Evolutionary conservation across 2,329 filamentous ascomycete genomes (phyloP).

Genomic region (Aspergillus sp.): DNA sequence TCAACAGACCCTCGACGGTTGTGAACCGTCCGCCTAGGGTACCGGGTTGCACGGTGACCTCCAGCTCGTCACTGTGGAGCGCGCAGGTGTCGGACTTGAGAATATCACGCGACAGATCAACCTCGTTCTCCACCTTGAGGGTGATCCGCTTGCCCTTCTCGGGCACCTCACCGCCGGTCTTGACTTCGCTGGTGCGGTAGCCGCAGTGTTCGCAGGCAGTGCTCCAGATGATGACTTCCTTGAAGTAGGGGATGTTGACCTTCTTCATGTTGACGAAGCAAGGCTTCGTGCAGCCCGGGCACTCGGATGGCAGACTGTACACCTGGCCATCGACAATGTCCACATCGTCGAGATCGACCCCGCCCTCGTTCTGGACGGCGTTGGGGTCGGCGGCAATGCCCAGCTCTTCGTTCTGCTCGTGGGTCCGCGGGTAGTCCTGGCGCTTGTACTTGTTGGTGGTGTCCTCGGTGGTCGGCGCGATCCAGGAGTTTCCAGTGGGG

Average conservation of each 20-base stretch:
- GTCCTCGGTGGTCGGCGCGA: constrained; percentile 74
- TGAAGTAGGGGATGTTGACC: constrained; percentile 97
- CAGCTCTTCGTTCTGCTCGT: constrained; percentile 82
- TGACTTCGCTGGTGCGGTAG: constrained; percentile 94
- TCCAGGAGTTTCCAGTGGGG: constrained; percentile 93
- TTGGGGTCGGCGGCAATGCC: constrained; percentile 61
- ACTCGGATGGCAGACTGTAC: constrained; percentile 87
- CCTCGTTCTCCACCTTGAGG: constrained; percentile 64
- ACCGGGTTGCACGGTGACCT: constrained; percentile 84
- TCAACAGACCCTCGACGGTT: constrained; percentile 89
- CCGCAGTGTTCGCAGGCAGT: constrained; percentile 90
- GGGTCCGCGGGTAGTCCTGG: constrained; percentile 76
- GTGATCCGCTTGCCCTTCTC: constrained; percentile 81
- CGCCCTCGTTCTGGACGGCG: constrained; percentile 30
- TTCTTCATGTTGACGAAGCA: constrained; percentile 98
- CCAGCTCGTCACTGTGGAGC: constrained; percentile 81
- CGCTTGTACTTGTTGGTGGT: constrained; percentile 88
- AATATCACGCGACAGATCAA: constrained; percentile 86
- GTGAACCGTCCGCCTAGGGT: constrained; percentile 96
- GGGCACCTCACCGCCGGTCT: constrained; percentile 91
- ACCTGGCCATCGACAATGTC: constrained; percentile 92
- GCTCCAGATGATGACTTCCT: constrained; percentile 94
- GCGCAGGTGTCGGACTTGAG: constrained; percentile 94
- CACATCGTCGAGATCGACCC: constrained; percentile 61
- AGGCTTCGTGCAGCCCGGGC: constrained; percentile 81